Evolutionary conservation across 768 basidiomycete species (phyloP).

Genomic region (Pleurotus giganteus): DNA sequence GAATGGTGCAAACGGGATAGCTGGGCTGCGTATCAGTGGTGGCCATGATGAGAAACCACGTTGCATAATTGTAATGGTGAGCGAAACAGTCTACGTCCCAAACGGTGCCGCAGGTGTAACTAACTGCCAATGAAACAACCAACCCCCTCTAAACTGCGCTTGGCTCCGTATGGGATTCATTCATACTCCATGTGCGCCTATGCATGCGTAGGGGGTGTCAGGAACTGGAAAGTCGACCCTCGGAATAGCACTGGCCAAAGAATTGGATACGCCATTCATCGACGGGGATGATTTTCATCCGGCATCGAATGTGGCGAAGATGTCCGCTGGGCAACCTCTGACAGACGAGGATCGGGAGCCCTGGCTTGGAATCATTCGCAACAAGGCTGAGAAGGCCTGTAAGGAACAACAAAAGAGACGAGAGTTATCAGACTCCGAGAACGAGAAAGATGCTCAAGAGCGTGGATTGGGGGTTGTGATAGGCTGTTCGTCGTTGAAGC

Average conservation of each 20-base stretch:
- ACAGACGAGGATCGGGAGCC: slow-evolving; percentile 81
- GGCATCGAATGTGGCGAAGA: slow-evolving; percentile 79
- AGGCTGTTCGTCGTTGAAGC: slow-evolving; percentile 84
- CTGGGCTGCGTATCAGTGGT: neutral
- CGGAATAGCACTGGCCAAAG: slow-evolving; percentile 57
- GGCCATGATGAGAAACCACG: neutral
- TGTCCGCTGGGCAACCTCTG: slow-evolving; percentile 73
- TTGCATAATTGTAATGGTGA: neutral
- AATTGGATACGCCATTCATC: slow-evolving; percentile 70
- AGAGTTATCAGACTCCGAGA: neutral
- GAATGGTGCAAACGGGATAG: neutral
- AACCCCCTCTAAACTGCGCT: too few species aligned
- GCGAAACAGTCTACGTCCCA: neutral
- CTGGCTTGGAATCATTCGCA: slow-evolving; percentile 77
- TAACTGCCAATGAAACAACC: neutral
- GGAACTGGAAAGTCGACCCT: slow-evolving; percentile 76
- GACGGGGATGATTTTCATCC: slow-evolving; percentile 93
- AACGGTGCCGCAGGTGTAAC: neutral
- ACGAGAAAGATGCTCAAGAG: slow-evolving; percentile 10
- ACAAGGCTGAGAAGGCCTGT: slow-evolving; percentile 50
- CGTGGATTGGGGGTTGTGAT: slow-evolving; percentile 61
- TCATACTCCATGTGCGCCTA: neutral
- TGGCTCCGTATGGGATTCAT: neutral
- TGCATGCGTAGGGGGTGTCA: slow-evolving; percentile 67
- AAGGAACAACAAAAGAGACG: slow-evolving; percentile 22